Evolutionary conservation across 208 protist species (phyloP).

Genomic region (Entamoeba histolytica): DNA sequence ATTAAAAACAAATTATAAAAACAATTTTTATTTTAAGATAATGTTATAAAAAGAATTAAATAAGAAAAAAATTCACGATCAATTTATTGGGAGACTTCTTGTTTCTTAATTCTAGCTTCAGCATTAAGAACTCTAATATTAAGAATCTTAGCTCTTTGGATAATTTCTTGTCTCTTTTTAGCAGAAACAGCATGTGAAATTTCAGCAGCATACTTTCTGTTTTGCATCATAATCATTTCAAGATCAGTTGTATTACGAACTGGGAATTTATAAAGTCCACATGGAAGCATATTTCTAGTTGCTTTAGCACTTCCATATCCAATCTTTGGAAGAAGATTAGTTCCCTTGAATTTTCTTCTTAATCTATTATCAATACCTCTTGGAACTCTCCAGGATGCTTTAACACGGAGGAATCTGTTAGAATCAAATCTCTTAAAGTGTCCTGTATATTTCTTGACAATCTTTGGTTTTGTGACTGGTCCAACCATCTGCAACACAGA

Average conservation of each 20-base stretch:
- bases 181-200: constrained; percentile 77
- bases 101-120: constrained; percentile 56
- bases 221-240: constrained; percentile 95
- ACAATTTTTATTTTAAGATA: neutral
- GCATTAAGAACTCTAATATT: constrained; percentile 84
- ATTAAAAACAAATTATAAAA: too few relatives aligned
- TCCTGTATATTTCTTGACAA: constrained; percentile 88
- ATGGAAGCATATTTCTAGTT: constrained; percentile 74
- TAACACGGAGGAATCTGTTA: constrained; percentile 69
- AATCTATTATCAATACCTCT: constrained; percentile 90
- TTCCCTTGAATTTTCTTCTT: constrained; percentile 82
- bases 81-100: neutral
- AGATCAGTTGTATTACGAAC: constrained; percentile 74
- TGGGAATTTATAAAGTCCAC: constrained; percentile 83
- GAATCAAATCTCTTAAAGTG: constrained; percentile 76
- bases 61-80: neutral
- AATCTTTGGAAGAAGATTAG: constrained; percentile 77
- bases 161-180: constrained; percentile 73
- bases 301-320: constrained; percentile 86
- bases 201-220: constrained; percentile 89
- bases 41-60: neutral
- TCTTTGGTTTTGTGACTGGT: constrained; percentile 55
- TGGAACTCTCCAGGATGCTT: constrained; percentile 77
- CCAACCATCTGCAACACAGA: constrained; percentile 54
- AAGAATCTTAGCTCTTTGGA: constrained; percentile 80